Conservation (phyloP, 345 rosid genomes). For the Gossypium herbaceum region DNA sequence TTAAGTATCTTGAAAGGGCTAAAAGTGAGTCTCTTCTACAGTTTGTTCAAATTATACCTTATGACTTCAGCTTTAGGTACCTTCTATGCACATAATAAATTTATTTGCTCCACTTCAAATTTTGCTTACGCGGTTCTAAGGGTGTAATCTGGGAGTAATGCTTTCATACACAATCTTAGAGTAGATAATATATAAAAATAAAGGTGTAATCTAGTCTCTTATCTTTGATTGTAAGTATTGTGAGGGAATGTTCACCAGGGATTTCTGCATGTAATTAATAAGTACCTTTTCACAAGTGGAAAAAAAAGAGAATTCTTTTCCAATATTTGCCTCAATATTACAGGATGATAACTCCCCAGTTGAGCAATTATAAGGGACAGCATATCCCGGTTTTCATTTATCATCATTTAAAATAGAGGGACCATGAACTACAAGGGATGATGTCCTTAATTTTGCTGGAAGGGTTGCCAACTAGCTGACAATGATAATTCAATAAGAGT, state of each 20-base stretch:
- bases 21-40: conserved; percentile 39
- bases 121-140: conserved; percentile 13
- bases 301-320: conserved; percentile 1
- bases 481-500: conserved; percentile 7
- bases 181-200: conserved; percentile 14
- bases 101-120: conserved; percentile 14
- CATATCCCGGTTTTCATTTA: neutral
- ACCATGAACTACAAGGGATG: neutral
- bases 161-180: conserved; percentile 36
- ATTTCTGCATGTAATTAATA: conserved; percentile 19
- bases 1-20: conserved; percentile 56
- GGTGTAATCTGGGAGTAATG: conserved; percentile 16
- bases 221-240: conserved; percentile 17
- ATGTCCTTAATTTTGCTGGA: neutral
- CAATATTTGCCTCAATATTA: neutral
- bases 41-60: conserved; percentile 56
- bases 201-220: conserved; percentile 20
- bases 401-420: neutral
- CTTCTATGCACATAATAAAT: conserved; percentile 39
- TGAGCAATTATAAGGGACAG: neutral
- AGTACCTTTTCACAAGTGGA: neutral
- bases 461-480: conserved; percentile 7
- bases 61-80: conserved; percentile 73
- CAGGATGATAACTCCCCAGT: neutral
- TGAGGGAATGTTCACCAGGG: neutral